Evolutionary conservation across 2,329 filamentous ascomycete genomes (phyloP), one percentile per base, ranked within the genome.

Genomic region (Ophiocordyceps sinensis): DNA sequence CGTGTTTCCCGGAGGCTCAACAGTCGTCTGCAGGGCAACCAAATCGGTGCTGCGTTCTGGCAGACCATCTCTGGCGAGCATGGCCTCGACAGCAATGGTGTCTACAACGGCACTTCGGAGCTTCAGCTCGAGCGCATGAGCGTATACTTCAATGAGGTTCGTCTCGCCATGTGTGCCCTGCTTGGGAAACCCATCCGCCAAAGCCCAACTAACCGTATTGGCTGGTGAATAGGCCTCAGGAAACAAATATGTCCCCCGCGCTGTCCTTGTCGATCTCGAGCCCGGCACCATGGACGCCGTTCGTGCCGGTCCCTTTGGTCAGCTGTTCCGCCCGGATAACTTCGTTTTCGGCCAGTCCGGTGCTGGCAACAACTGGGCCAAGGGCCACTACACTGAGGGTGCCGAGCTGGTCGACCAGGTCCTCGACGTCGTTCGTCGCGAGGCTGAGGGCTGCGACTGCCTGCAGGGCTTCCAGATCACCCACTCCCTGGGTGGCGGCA

Each of bases 361-460:
- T 78, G 91, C 91, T 66, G 91, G 91, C 72, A 98, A 98, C 86
- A 96, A 96, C 82, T 98, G 91, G 91, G 91, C 91, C 69, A 98
- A 96, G 82, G 91, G 91, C 73, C 91, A 98, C 68, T 98, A 98
- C 79, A 98, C 91, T 52, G 91, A 98, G 75, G 91, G 91, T 79
- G 91, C 91, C 55, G 91, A 98, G 75, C 79, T 96, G 50, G 91
- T 98, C 55, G 91, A 98, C 75, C 78, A 95, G 62, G 91, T 98
- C 55, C 80, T 98, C 56, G 91, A 96, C 64, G 91, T 98, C 53
- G 89, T 98, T 63, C 91, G 91, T 64, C 89, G 91, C 60, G 91
- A 98, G 77, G 89, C 91, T 54, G 91, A 98, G 73, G 86, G 85
- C 66, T 96, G 91, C 64, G 91, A 98, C 78, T 95, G 86, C 79